Conservation (phyloP, 2,329 filamentous ascomycete genomes). For the Aspergillus sp. region DNA sequence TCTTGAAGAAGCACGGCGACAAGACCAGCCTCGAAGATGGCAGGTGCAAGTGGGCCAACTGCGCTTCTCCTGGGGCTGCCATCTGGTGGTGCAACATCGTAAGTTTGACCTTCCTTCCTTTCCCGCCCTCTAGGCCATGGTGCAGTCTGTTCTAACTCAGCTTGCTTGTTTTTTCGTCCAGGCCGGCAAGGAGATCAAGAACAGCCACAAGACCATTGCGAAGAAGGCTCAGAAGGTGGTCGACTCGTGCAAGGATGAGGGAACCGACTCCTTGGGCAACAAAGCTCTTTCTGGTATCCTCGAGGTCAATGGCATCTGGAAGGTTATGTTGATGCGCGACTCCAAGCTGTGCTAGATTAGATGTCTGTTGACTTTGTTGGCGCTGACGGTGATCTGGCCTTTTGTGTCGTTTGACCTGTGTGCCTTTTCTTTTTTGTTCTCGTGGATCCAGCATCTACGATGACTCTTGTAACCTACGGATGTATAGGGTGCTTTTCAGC, state of each 20-base stretch:
- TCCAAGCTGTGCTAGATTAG: not conserved
- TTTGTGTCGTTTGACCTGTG: not conserved
- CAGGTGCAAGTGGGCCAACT: not conserved
- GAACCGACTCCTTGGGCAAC: too few relatives aligned
- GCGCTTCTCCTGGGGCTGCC: not conserved
- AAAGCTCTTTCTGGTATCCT: too few relatives aligned
- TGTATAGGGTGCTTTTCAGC: not conserved
- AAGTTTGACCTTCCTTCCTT: not conserved
- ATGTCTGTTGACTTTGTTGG: not conserved
- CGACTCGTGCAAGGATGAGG: too few relatives aligned
- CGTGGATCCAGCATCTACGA: not conserved
- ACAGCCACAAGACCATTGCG: too few relatives aligned
- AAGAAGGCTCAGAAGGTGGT: too few relatives aligned
- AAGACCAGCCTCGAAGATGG: not conserved
- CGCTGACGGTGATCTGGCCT: not conserved
- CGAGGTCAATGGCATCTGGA: too few relatives aligned
- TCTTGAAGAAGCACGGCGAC: not conserved
- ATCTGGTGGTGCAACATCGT: not conserved
- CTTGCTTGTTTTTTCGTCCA: too few relatives aligned
- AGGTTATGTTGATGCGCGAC: not conserved
- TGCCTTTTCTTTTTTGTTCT: not conserved
- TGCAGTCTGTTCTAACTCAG: too few relatives aligned
- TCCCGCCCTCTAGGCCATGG: too few relatives aligned
- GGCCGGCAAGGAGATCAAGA: too few relatives aligned
- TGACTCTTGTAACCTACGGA: not conserved